These are phyloP conservation scores for Mentha longifolia DNA, from an alignment of 257 asterid genomes.

Conservation along the genomic window DNA sequence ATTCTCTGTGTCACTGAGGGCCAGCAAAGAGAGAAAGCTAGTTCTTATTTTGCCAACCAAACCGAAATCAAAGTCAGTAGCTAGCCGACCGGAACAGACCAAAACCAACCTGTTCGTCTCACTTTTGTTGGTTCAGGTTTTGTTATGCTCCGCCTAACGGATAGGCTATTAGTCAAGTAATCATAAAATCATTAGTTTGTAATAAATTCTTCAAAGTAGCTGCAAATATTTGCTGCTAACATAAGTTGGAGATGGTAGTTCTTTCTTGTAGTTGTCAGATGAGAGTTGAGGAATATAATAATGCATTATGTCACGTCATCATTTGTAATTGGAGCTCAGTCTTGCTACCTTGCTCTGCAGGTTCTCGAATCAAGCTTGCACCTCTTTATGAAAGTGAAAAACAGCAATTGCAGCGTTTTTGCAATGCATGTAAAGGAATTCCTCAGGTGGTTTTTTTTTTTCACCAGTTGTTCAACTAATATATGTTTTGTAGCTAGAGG, in stretches of 20 bases:
- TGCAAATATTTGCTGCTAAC: not conserved
- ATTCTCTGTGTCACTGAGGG: not conserved
- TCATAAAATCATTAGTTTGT: not conserved
- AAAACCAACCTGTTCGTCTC: too few relatives aligned
- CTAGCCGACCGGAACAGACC: too few relatives aligned
- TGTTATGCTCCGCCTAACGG: too few relatives aligned
- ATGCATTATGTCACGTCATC: not conserved
- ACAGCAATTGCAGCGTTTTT: conserved; percentile 72
- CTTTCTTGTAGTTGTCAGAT: conserved; percentile 10
- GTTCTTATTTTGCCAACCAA: not conserved
- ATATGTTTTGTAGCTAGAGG: conserved; percentile 11
- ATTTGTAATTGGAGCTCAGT: conserved; percentile 18
- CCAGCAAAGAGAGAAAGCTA: not conserved
- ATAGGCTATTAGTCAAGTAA: not conserved
- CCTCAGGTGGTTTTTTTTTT: conserved; percentile 67
- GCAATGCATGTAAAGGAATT: conserved; percentile 97
- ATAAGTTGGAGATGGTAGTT: not conserved
- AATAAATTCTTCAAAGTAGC: not conserved
- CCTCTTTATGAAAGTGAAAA: conserved; percentile 63
- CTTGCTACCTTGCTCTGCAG: conserved; percentile 48
- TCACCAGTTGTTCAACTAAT: conserved; percentile 5
- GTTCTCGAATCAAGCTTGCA: conserved; percentile 65
- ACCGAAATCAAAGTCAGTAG: too few relatives aligned
- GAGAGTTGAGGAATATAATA: conserved; percentile 4
- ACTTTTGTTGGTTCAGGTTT: too few relatives aligned